Evolutionary conservation across 2,329 filamentous ascomycete genomes (phyloP).

Genomic region (Pseudocercospora vitis): DNA sequence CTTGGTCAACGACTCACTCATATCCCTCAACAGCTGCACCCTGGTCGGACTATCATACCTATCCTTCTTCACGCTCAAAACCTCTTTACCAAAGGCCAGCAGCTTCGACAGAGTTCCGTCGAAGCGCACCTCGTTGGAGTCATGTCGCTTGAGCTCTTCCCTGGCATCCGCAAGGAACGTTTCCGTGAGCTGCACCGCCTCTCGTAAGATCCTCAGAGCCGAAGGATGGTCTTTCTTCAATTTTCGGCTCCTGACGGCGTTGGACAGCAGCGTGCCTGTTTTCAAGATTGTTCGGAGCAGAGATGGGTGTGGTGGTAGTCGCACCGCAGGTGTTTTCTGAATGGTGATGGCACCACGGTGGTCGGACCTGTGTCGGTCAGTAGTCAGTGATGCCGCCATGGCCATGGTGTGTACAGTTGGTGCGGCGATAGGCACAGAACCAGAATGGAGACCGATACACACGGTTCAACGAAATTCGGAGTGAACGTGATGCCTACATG

Average conservation of each 20-base stretch:
- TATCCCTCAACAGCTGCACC: slow-evolving; percentile 10
- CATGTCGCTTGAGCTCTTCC: slow-evolving; percentile 5
- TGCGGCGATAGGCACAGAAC: background rate
- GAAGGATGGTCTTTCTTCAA: slow-evolving; percentile 5
- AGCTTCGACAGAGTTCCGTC: background rate
- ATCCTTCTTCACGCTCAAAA: background rate
- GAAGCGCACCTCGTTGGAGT: no score
- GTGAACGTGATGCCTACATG: background rate
- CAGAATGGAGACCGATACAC: background rate
- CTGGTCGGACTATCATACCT: slow-evolving; percentile 4
- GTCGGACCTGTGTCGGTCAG: background rate
- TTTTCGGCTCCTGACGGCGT: slow-evolving; percentile 4
- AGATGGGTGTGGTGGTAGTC: background rate
- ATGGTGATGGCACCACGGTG: background rate
- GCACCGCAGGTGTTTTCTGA: background rate
- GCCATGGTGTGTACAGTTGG: background rate
- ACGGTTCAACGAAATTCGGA: no score
- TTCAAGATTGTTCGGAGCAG: background rate
- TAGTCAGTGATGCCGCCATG: background rate
- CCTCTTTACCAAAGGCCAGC: background rate
- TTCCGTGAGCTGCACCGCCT: slow-evolving; percentile 9
- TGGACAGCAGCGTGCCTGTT: slow-evolving; percentile 4
- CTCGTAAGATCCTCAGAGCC: slow-evolving; percentile 7
- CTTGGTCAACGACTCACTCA: slow-evolving; percentile 1
- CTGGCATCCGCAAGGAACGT: slow-evolving; percentile 6